Evolutionary conservation across 192 early-diverging fungal species (phyloP), one percentile per base, ranked within the genome.

Genomic region (Coemansia sp.): DNA sequence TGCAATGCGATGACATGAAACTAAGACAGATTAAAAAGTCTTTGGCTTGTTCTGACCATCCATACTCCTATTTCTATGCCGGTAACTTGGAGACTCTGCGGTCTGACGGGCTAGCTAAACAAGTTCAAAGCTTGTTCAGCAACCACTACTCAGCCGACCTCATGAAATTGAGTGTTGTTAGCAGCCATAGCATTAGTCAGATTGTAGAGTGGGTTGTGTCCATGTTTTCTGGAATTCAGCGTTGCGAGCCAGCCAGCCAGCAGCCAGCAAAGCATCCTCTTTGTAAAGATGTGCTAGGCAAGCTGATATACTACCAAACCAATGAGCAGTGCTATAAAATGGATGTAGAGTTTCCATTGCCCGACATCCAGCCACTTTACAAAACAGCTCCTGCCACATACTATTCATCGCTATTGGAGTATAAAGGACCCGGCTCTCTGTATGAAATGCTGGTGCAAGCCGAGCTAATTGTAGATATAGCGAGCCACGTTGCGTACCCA

Each of bases 61-160:
- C 91, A 15, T 91, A 82, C 52, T 81, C 80, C 30, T 83, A 88
- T 45, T 98, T 98, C 69, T 87, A 85, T 36, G 90, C 87, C 0
- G 94, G 94, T 3, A 94, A 87, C 59, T 57, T 90, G 46, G 81
- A 91, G 38, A 95, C 93, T 0, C 67, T 98, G 8, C 75, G 76
- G 41, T 84, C 84, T 6, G 23, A 16, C 7, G 31, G 14, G n/a
- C 49, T 15, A 16, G 15, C 12, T 19, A 80, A 87, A 6, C 85
- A 90, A 39, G 66, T 98, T 37, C 63, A 90, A 26, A 87, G 88
- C 40, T 94, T 95, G 51, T 87, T 94, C 61, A 65, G 82, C 5
- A 82, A 78, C 42, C 91, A 92, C 60, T 98, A 98, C 67, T 93
- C 91, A 14, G 86, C 91, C n/a, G 94, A 95, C 30, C 55, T 96